Evolutionary conservation across 2,329 filamentous ascomycete genomes (phyloP).

Genomic region (Fusarium albidum): DNA sequence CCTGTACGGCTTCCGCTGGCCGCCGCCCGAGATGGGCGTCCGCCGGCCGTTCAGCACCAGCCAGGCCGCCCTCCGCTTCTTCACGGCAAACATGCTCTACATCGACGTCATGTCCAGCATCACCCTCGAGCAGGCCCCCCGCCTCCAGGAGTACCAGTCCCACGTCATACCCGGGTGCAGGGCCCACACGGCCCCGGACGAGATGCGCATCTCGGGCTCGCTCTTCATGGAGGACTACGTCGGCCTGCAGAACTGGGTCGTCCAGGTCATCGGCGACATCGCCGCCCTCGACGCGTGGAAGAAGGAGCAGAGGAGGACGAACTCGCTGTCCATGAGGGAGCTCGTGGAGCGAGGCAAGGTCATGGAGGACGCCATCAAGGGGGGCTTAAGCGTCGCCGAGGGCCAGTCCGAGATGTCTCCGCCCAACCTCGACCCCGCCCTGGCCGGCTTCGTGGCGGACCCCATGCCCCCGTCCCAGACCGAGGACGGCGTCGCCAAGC

Average conservation of each 20-base stretch:
- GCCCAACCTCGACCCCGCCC: conserved; percentile 10
- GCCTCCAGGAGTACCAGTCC: conserved; percentile 52
- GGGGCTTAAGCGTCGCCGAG: conserved; percentile 44
- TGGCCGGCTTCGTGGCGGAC: conserved; percentile 32
- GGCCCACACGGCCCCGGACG: conserved; percentile 17
- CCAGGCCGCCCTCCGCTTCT: conserved; percentile 58
- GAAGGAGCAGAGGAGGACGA: conserved; percentile 52
- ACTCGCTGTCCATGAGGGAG: conserved; percentile 55
- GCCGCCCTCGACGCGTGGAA: conserved; percentile 65
- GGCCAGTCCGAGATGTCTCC: conserved; percentile 10
- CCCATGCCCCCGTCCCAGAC: conserved; percentile 34
- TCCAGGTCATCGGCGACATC: conserved; percentile 63
- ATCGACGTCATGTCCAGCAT: conserved; percentile 61
- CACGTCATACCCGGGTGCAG: conserved; percentile 47
- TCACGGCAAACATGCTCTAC: conserved; percentile 55
- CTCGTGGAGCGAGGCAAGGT: conserved; percentile 54
- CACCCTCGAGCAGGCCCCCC: conserved; percentile 52
- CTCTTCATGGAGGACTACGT: conserved; percentile 59
- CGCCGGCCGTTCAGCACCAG: conserved; percentile 53
- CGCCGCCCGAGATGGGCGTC: conserved; percentile 44
- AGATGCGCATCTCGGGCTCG: conserved; percentile 37
- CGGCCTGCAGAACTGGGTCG: conserved; percentile 65
- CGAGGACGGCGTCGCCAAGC: conserved; percentile 23
- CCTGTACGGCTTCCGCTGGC: conserved; percentile 45
- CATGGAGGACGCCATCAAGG: conserved; percentile 50